Conservation (phyloP, 2,329 filamentous ascomycete species). For the Fulvia fulva region DNA sequence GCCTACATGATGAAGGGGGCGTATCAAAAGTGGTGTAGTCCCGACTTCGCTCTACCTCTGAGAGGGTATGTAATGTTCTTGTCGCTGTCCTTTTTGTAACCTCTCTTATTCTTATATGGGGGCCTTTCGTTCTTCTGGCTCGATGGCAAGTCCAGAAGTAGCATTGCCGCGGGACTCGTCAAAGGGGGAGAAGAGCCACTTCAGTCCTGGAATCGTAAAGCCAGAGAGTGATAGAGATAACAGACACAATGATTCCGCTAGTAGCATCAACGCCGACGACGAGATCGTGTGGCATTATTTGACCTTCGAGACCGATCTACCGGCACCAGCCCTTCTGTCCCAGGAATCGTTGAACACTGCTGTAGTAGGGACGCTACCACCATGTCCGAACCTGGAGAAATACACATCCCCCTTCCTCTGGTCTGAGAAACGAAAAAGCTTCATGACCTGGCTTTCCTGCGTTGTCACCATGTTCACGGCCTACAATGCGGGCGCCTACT, state of each 20-base stretch:
- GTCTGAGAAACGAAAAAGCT: conserved; percentile 63
- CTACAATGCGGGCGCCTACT: conserved; percentile 73
- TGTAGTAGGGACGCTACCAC: conserved; percentile 43
- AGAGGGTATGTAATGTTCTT: neutral
- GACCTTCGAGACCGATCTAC: conserved; percentile 58
- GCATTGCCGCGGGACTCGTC: conserved; percentile 29
- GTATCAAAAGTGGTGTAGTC: neutral
- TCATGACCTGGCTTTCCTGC: conserved; percentile 71
- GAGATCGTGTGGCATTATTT: conserved; percentile 56
- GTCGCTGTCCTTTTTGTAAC: no score
- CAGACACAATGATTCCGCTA: conserved; percentile 14
- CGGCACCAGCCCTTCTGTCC: conserved; percentile 40
- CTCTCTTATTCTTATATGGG: no score
- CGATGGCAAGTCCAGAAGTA: conserved; percentile 38
- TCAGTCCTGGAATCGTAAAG: conserved; percentile 14
- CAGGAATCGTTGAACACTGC: conserved; percentile 25
- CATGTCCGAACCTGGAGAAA: conserved; percentile 60
- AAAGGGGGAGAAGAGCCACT: conserved; percentile 13
- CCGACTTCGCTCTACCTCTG: neutral
- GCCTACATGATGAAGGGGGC: neutral
- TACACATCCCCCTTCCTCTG: conserved; percentile 71
- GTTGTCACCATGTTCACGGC: conserved; percentile 72
- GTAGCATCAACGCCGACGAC: conserved; percentile 19
- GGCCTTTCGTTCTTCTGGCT: neutral
- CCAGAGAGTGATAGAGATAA: conserved; percentile 26